Evolutionary conservation across 2,329 filamentous ascomycete genomes (phyloP).

Genomic region (Colletotrichum shisoi): DNA sequence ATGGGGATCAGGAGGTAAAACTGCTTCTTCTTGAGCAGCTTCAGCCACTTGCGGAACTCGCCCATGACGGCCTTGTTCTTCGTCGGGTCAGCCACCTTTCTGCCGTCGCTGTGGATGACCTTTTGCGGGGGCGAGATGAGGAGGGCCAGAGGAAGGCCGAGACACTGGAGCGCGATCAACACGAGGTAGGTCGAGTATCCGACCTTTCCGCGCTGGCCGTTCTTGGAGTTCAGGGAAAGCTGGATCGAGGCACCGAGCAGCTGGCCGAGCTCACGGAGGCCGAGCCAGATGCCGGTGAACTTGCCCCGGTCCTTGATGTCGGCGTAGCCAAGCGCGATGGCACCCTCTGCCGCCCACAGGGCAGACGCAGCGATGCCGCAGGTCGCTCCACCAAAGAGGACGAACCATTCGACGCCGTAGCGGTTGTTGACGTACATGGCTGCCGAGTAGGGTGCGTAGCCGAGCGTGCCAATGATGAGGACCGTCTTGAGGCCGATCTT

Average conservation of each 20-base stretch:
- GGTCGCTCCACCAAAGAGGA: constrained; percentile 53
- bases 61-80: constrained; percentile 51
- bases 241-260: constrained; percentile 62
- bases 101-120: constrained; percentile 52
- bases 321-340: constrained; percentile 46
- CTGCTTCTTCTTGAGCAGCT: constrained; percentile 53
- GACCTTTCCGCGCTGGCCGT: constrained; percentile 55
- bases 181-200: constrained; percentile 53
- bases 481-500: constrained; percentile 49
- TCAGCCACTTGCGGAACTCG: constrained; percentile 50
- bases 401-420: constrained; percentile 54
- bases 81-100: constrained; percentile 44
- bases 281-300: constrained; percentile 61
- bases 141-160: constrained; percentile 56
- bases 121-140: constrained; percentile 57
- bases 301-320: constrained; percentile 56
- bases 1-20: constrained; percentile 60
- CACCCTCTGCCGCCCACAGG: constrained; percentile 48
- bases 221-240: constrained; percentile 57
- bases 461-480: constrained; percentile 54
- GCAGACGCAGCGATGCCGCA: constrained; percentile 53
- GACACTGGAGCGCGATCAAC: constrained; percentile 55
- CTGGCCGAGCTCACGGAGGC: constrained; percentile 61
- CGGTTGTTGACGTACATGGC: constrained; percentile 56
- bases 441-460: constrained; percentile 55